phyloP scores from a whole-genome alignment of 306 rosid genomes.

The Alnus glutinosa region DNA sequence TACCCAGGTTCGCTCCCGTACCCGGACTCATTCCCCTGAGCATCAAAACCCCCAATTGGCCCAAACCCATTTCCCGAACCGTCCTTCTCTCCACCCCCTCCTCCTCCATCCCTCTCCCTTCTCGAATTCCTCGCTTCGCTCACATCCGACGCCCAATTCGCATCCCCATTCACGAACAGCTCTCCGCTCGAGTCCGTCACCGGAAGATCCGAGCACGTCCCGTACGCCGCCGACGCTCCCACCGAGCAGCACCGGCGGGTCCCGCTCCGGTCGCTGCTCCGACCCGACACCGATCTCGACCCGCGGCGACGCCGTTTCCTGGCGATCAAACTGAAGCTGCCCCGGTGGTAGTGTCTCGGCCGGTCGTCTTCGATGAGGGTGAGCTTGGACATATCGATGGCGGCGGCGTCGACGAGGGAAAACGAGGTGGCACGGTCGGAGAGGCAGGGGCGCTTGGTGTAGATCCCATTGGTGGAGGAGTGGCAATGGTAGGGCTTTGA shows the following conservation, averaged over 20 bases:
- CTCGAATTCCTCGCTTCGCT: constrained; percentile 83
- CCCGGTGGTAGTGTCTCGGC: constrained; percentile 24
- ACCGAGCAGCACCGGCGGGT: constrained; percentile 87
- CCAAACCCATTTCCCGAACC: constrained; percentile 62
- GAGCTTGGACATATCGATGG: constrained; percentile 69
- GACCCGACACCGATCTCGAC: constrained; percentile 91
- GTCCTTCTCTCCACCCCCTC: constrained; percentile 74
- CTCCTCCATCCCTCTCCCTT: constrained; percentile 58
- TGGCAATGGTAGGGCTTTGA: constrained; percentile 33
- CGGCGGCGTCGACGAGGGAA: constrained; percentile 39
- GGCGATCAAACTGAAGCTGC: constrained; percentile 57
- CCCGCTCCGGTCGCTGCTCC: constrained; percentile 96
- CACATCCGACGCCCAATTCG: constrained; percentile 91
- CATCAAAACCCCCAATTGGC: constrained; percentile 62
- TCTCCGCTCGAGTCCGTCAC: constrained; percentile 96
- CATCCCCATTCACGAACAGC: constrained; percentile 82
- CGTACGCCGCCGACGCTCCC: constrained; percentile 88
- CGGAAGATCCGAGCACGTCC: constrained; percentile 95
- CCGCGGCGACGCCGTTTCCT: constrained; percentile 85
- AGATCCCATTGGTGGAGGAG: constrained; percentile 37
- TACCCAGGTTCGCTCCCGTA: constrained; percentile 99
- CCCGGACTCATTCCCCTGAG: constrained; percentile 81
- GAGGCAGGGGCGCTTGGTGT: constrained; percentile 85
- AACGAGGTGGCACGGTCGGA: constrained; percentile 82
- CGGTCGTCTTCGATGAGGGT: constrained; percentile 67